These are phyloP conservation scores for Tolypocladium amazonense DNA, from an alignment of 2,329 filamentous ascomycete genomes.

Conservation along the genomic window DNA sequence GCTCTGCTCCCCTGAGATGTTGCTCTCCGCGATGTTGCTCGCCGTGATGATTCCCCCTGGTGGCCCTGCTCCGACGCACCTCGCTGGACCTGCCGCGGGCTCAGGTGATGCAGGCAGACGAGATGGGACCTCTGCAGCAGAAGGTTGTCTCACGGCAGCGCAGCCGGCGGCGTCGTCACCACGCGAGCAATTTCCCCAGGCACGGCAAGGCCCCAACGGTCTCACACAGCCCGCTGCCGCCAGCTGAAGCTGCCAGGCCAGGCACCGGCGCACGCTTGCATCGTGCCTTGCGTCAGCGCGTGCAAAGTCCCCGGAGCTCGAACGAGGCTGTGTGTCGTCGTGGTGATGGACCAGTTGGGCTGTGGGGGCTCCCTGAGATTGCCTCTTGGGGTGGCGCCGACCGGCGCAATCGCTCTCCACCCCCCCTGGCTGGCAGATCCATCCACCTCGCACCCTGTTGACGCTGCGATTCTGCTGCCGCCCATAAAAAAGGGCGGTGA, in stretches of 20 bases:
- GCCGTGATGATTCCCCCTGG: too few species aligned
- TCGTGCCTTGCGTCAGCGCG: not conserved
- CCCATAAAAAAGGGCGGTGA: slow-evolving; percentile 9
- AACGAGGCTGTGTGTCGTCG: not conserved
- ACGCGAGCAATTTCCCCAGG: too few species aligned
- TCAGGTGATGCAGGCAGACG: not conserved
- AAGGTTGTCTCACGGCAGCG: not conserved
- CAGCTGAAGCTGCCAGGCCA: not conserved
- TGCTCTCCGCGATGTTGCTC: too few species aligned
- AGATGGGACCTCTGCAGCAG: not conserved
- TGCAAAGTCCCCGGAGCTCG: not conserved
- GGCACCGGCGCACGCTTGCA: not conserved
- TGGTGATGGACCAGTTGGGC: not conserved
- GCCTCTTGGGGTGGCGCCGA: not conserved
- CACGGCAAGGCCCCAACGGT: not conserved
- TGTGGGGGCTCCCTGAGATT: not conserved
- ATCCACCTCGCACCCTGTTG: not conserved
- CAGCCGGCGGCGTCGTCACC: not conserved
- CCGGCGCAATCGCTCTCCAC: not conserved
- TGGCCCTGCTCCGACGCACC: not conserved
- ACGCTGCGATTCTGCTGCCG: not conserved
- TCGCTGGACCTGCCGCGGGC: not conserved
- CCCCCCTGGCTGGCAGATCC: not conserved
- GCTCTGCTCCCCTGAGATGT: too few species aligned
- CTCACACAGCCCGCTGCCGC: not conserved